Conservation (phyloP, 768 basidiomycete genomes). For the Boletus rubropictus region DNA sequence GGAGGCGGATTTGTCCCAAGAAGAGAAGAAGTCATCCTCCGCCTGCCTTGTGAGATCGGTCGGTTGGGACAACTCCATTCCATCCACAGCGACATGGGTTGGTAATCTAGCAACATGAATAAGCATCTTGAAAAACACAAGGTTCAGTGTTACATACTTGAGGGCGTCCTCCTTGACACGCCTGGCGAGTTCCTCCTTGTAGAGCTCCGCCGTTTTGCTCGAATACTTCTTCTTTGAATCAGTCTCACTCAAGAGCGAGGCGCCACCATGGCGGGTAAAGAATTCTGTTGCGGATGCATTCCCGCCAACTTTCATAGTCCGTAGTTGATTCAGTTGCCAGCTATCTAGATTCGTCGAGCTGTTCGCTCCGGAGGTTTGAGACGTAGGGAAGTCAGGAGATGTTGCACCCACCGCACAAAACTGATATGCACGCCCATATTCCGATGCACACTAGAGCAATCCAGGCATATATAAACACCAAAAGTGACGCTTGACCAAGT, state of each 20-base stretch:
- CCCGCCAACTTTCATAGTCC: slow-evolving; percentile 95
- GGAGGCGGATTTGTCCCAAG: slow-evolving; percentile 83
- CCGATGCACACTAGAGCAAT: slow-evolving; percentile 91
- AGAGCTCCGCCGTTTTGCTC: slow-evolving; percentile 74
- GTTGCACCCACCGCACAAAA: slow-evolving; percentile 75
- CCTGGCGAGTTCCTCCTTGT: slow-evolving; percentile 85
- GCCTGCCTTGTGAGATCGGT: slow-evolving; percentile 39
- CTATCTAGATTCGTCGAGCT: slow-evolving; percentile 96
- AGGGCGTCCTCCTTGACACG: slow-evolving; percentile 71
- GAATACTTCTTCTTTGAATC: slow-evolving; percentile 91
- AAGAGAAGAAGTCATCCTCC: slow-evolving; percentile 94
- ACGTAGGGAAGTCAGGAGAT: not conserved
- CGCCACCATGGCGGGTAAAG: slow-evolving; percentile 82
- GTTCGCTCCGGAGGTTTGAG: slow-evolving; percentile 21
- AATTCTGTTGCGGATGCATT: slow-evolving; percentile 85
- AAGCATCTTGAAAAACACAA: not conserved
- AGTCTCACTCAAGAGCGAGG: slow-evolving; percentile 58
- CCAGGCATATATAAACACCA: slow-evolving; percentile 95
- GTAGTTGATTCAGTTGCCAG: slow-evolving; percentile 87
- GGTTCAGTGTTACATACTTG: slow-evolving; percentile 42
- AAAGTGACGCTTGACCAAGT: slow-evolving; percentile 97
- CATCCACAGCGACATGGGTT: slow-evolving; percentile 74
- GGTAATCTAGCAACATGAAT: slow-evolving; percentile 53
- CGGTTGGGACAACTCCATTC: slow-evolving; percentile 46
- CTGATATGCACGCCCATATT: slow-evolving; percentile 98